Evolutionary conservation across 2,329 filamentous ascomycete species (phyloP).

Genomic region (Aspergillus novoparasiticus): DNA sequence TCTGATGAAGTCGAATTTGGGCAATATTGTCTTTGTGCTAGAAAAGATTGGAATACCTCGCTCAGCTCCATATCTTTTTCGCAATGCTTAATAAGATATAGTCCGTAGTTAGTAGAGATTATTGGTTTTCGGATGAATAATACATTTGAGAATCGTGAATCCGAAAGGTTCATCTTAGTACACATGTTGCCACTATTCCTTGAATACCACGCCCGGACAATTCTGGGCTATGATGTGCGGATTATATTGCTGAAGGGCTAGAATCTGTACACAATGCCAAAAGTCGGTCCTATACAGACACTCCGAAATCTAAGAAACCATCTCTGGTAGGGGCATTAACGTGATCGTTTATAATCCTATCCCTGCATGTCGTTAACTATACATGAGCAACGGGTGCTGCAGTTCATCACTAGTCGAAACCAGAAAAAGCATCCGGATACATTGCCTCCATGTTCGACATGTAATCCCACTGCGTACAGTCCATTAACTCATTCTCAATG

Average conservation of each 20-base stretch:
- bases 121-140: neutral
- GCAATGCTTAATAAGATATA: neutral
- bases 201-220: neutral
- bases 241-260: neutral
- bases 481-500: constrained; percentile 19
- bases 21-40: neutral
- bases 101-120: neutral
- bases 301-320: neutral
- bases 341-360: neutral
- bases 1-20: neutral
- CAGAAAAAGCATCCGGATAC: neutral
- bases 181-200: neutral
- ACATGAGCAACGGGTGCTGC: neutral
- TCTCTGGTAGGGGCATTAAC: neutral
- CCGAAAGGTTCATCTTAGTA: neutral
- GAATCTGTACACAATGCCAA: neutral
- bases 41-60: neutral
- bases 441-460: neutral
- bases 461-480: constrained; percentile 10
- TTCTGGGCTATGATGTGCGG: neutral
- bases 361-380: neutral
- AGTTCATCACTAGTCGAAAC: neutral
- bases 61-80: neutral
- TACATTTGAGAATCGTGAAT: neutral
- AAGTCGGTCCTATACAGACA: neutral